Evolutionary conservation across 2,329 filamentous ascomycete species (phyloP), one percentile per base, ranked within the genome.

Genomic region (Colletotrichum phormii): DNA sequence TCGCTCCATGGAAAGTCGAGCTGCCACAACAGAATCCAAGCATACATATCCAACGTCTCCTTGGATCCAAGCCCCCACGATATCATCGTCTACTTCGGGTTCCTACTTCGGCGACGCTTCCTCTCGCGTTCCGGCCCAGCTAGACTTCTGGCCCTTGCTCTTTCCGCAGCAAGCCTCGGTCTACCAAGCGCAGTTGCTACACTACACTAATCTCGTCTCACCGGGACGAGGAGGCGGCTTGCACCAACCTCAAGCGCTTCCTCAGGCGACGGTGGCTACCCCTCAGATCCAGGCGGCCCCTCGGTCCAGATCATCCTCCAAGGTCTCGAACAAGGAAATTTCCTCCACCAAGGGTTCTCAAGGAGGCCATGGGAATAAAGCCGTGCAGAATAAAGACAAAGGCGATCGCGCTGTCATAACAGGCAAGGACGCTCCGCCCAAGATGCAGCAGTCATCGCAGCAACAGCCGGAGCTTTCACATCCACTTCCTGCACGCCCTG

Each of bases 311-410:
- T 90, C 90, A 68, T 87, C 87, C 67, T 89, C 89, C 83, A 90
- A 89, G 80, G 87, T 88, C 82, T 90, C 87, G 75, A 86, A 86
- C 81, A 89, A 87, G 80, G 88, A 89, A 80, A 82, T 81, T 74
- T 78, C 81, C 70, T 80, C 83, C 78, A 79, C 80, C 75, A 89
- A 87, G 81, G 83, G 84, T 77, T 84, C 80, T 80, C 80, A 84
- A 77, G 88, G 85, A 85, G 87, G 88, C 87, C 86, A 90, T 92
- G 90, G 90, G 90, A 91, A 87, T 88, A 90, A 87, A 84, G 83
- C 85, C 80, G 82, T 86, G 78, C 87, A 87, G 77, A 86, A 82
- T 81, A 84, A 84, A 78, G 89, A 88, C 80, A 90, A 90, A 87
- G 84, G 85, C 84, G 89, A 89, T 83, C 89, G 89, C 79, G 85